Evolutionary conservation across 495 filamentous ascomycete species (phyloP).

Genomic region (Chaetomium cochliodes): DNA sequence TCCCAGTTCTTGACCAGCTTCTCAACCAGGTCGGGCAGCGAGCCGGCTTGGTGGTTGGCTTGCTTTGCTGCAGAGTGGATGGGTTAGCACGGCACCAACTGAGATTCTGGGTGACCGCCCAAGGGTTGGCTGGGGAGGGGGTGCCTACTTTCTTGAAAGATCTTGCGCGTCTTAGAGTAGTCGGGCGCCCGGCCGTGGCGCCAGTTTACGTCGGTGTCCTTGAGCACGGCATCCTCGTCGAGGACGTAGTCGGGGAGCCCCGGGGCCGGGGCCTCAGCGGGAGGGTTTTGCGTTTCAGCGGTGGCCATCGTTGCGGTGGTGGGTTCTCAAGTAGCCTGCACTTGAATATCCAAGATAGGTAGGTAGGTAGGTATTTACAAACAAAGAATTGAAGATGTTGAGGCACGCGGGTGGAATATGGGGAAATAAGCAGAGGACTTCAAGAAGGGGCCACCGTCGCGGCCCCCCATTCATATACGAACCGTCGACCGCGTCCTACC

Average conservation of each 20-base stretch:
- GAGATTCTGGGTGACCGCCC: too few species aligned
- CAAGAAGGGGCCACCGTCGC: background rate
- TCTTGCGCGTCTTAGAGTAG: constrained; percentile 58
- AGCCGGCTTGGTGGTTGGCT: constrained; percentile 52
- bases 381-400: background rate
- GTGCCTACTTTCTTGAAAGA: constrained; percentile 51
- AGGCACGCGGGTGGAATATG: background rate
- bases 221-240: constrained; percentile 58
- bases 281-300: background rate
- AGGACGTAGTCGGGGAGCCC: constrained; percentile 57
- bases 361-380: background rate
- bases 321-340: background rate
- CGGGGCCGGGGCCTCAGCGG: background rate
- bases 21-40: constrained; percentile 58
- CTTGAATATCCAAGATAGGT: background rate
- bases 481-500: background rate
- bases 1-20: constrained; percentile 75
- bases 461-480: constrained; percentile 6
- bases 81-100: too few species aligned
- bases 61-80: constrained; percentile 48
- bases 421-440: background rate
- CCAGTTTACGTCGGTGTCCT: constrained; percentile 54
- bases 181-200: constrained; percentile 58
- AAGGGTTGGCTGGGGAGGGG: background rate
- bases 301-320: background rate